A percentile compares a stretch with the other conserved stretches of the same genome.
phyloP scores from a whole-genome alignment of 1,284 basidiomycete species.

The Cerrena zonata region DNA sequence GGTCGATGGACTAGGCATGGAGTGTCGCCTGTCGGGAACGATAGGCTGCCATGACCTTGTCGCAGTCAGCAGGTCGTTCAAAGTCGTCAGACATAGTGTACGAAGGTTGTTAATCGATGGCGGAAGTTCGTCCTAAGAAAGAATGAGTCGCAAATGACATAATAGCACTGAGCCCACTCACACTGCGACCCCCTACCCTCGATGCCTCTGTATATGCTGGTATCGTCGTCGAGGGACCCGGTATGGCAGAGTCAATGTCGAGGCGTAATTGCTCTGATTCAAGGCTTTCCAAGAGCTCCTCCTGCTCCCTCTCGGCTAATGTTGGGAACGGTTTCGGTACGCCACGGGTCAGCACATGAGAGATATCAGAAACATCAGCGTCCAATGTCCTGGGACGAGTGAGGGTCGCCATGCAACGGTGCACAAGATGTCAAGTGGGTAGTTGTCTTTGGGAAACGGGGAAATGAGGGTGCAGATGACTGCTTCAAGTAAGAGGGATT shows the following conservation, averaged over 20 bases:
- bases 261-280: constrained; percentile 23
- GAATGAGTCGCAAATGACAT: constrained; percentile 2
- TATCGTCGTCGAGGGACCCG: neutral
- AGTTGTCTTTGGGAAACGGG: too few relatives aligned
- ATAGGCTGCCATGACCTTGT: constrained; percentile 49
- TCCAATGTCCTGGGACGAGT: constrained; percentile 13
- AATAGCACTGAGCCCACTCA: constrained; percentile 1
- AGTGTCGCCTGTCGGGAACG: constrained; percentile 59
- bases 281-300: constrained; percentile 24
- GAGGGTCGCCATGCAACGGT: constrained; percentile 22
- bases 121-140: constrained; percentile 50
- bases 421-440: too few relatives aligned
- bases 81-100: constrained; percentile 64
- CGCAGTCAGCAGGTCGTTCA: constrained; percentile 63
- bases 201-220: neutral
- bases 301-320: constrained; percentile 18
- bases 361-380: constrained; percentile 2
- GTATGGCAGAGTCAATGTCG: constrained; percentile 6
- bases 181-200: neutral
- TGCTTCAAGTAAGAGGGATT: neutral
- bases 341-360: constrained; percentile 16
- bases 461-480: too few relatives aligned
- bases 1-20: constrained; percentile 42
- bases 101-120: constrained; percentile 67
- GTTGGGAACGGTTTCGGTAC: constrained; percentile 35